Percentiles rank a stretch among this genome's conserved stretches.
Conservation (phyloP, 2,329 filamentous ascomycete species). For the Coniella lustricola region DNA sequence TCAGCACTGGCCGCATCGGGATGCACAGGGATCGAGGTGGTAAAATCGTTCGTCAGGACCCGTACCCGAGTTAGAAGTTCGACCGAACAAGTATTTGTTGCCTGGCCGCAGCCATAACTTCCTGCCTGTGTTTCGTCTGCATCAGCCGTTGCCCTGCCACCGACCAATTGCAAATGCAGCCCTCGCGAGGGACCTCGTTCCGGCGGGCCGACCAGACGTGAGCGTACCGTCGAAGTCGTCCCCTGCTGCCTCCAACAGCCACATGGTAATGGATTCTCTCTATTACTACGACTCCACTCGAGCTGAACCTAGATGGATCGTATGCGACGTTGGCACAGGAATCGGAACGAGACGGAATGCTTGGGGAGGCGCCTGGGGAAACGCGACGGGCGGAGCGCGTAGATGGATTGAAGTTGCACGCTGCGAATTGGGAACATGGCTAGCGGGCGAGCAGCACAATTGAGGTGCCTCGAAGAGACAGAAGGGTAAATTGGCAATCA, state of each 20-base stretch:
- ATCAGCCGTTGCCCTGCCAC: neutral
- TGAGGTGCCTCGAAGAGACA: too few species aligned
- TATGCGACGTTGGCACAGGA: neutral
- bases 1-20: neutral
- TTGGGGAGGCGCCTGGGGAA: too few species aligned
- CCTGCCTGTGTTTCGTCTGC: slow-evolving; percentile 42
- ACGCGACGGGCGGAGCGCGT: neutral
- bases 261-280: slow-evolving; percentile 43
- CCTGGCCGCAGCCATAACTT: slow-evolving; percentile 81
- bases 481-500: neutral
- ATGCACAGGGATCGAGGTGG: slow-evolving; percentile 19
- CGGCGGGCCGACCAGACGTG: neutral
- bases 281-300: neutral
- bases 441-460: too few species aligned
- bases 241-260: slow-evolving; percentile 55
- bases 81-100: slow-evolving; percentile 77
- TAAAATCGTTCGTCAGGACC: neutral
- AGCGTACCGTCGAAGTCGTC: slow-evolving; percentile 42
- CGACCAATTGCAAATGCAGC: neutral
- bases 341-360: too few species aligned
- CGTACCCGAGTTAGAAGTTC: slow-evolving; percentile 60
- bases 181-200: neutral
- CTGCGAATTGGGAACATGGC: too few species aligned
- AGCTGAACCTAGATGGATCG: neutral
- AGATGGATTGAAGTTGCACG: neutral